These are phyloP conservation scores for Cucurbita maxima DNA, from an alignment of 306 rosid species.

Conservation along the genomic window DNA sequence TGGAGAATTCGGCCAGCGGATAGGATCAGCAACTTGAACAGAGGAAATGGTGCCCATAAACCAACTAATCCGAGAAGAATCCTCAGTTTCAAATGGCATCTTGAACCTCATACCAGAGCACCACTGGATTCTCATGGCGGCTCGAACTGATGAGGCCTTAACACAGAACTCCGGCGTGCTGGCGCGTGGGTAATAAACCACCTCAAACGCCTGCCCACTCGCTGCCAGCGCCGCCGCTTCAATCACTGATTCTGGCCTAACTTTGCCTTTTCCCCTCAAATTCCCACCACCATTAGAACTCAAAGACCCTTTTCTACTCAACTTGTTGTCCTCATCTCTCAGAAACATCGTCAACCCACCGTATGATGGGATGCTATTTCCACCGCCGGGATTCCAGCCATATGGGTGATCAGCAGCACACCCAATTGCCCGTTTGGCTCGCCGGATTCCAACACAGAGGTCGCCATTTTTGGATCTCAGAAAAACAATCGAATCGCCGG, in stretches of 20 bases:
- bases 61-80: constrained; percentile 93
- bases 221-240: constrained; percentile 60
- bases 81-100: constrained; percentile 99
- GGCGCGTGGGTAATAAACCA: constrained; percentile 66
- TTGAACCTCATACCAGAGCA: constrained; percentile 87
- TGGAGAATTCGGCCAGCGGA: constrained; percentile 92
- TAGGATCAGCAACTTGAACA: constrained; percentile 69
- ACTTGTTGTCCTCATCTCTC: constrained; percentile 45
- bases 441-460: constrained; percentile 68
- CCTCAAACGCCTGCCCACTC: constrained; percentile 55
- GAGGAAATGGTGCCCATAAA: constrained; percentile 90
- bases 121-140: constrained; percentile 82
- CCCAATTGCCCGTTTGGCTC: constrained; percentile 56
- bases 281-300: constrained; percentile 20
- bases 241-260: constrained; percentile 56
- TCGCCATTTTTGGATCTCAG: constrained; percentile 66
- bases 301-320: constrained; percentile 34
- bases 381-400: constrained; percentile 50
- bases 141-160: constrained; percentile 49
- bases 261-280: constrained; percentile 23
- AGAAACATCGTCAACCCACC: constrained; percentile 47
- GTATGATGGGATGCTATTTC: constrained; percentile 20
- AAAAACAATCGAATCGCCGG: constrained; percentile 90
- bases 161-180: constrained; percentile 87
- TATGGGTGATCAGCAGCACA: constrained; percentile 29